Conservation (phyloP, 1,139 yeast species). For the Suhomyces bribrorum region DNA sequence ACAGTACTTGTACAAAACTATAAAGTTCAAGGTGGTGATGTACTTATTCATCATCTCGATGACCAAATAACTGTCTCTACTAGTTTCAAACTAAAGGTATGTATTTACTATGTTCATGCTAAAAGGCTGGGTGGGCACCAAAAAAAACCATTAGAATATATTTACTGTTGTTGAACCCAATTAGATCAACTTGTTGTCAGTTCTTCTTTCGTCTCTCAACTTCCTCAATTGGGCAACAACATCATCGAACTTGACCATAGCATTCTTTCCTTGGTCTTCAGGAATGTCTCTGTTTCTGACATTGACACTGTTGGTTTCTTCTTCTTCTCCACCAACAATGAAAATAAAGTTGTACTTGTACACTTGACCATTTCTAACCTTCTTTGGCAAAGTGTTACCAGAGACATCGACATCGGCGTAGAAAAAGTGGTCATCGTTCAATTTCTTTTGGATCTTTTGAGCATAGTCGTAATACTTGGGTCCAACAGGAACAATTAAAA, state of each 20-base stretch:
- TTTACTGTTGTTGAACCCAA: too few relatives aligned
- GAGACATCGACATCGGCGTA: slow-evolving; percentile 89
- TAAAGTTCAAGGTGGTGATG: too few relatives aligned
- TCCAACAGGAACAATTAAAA: slow-evolving; percentile 93
- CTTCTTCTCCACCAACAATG: slow-evolving; percentile 95
- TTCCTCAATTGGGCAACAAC: slow-evolving; percentile 67
- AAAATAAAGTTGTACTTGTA: slow-evolving; percentile 91
- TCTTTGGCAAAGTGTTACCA: slow-evolving; percentile 94
- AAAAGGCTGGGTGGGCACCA: too few relatives aligned
- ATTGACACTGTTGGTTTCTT: slow-evolving; percentile 73
- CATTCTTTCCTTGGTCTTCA: slow-evolving; percentile 85
- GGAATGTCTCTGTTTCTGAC: slow-evolving; percentile 90
- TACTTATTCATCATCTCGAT: too few relatives aligned
- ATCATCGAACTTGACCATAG: slow-evolving; percentile 66
- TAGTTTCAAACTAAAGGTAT: slow-evolving; percentile 5
- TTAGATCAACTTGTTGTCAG: slow-evolving; percentile 57
- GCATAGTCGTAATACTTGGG: slow-evolving; percentile 90
- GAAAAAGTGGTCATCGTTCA: slow-evolving; percentile 67
- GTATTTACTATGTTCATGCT: not conserved
- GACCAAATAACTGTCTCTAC: not conserved
- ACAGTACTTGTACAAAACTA: too few relatives aligned
- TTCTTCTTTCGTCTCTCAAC: slow-evolving; percentile 69
- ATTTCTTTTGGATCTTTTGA: slow-evolving; percentile 65
- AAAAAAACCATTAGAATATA: too few relatives aligned
- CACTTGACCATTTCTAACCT: slow-evolving; percentile 93